These are phyloP conservation scores for Cryptosporidium xiaoi DNA, from an alignment of 169 alveolate genomes.

Conservation along the genomic window DNA sequence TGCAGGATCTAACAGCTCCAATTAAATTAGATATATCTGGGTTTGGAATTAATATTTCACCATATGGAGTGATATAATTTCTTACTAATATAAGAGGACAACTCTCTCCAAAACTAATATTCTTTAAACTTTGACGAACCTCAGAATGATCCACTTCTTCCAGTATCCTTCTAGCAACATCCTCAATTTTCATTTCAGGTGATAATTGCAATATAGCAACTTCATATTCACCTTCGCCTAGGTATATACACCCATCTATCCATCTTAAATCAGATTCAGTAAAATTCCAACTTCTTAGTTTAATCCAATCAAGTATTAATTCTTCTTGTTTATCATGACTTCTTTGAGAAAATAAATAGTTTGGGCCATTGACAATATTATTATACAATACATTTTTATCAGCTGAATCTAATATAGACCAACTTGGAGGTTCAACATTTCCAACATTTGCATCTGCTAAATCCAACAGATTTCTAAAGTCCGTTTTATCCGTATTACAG, in stretches of 20 bases:
- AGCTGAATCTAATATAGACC: constrained; percentile 10
- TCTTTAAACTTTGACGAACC: constrained; percentile 56
- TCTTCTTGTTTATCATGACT: constrained; percentile 22
- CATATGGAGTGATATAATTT: constrained; percentile 33
- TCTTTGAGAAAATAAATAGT: constrained; percentile 1
- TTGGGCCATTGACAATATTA: background rate
- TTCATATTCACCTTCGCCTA: constrained; percentile 64
- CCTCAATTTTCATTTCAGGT: constrained; percentile 20
- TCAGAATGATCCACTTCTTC: constrained; percentile 68
- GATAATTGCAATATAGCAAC: constrained; percentile 46
- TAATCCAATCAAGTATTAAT: constrained; percentile 60
- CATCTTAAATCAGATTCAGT: constrained; percentile 59
- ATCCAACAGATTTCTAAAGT: constrained; percentile 60
- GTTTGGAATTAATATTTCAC: constrained; percentile 49
- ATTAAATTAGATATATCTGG: constrained; percentile 43
- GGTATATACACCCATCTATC: constrained; percentile 63
- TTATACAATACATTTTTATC: background rate
- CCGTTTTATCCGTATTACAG: constrained; percentile 57
- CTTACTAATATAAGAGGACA: constrained; percentile 50
- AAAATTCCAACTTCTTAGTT: constrained; percentile 70
- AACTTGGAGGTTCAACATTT: constrained; percentile 4
- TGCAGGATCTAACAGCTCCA: constrained; percentile 24
- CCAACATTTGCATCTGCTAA: constrained; percentile 52
- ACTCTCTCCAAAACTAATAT: constrained; percentile 32
- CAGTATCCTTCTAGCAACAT: constrained; percentile 25